Percentiles rank a stretch among this genome's conserved stretches.
phyloP scores from a whole-genome alignment of 139 green algal genomes.

The Coccomyxa sp. region DNA sequence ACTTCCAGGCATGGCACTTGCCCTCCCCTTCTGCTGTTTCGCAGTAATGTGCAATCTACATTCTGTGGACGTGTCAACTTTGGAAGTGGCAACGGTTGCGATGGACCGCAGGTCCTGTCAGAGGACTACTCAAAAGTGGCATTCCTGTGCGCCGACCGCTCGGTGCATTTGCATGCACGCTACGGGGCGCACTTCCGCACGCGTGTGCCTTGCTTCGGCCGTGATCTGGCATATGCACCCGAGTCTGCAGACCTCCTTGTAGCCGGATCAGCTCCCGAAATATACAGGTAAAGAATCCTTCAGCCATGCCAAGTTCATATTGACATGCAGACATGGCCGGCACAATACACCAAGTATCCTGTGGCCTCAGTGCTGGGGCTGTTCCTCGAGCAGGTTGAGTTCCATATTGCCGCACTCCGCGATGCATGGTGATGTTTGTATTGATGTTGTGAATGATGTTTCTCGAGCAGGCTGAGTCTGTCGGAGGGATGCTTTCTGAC shows the following conservation, averaged over 20 bases:
- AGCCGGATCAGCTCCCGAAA: constrained; percentile 66
- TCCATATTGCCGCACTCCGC: no score
- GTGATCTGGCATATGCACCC: constrained; percentile 79
- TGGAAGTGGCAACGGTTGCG: neutral
- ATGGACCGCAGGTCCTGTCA: constrained; percentile 62
- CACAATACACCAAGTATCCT: no score
- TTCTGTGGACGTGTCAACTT: neutral
- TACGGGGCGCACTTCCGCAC: constrained; percentile 88
- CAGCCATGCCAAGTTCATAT: neutral
- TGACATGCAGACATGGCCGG: neutral
- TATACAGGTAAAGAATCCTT: constrained; percentile 29
- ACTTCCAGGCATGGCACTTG: constrained; percentile 69
- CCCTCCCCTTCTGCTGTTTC: neutral
- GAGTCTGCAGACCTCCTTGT: constrained; percentile 77
- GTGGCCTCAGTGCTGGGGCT: no score
- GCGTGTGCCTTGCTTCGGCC: constrained; percentile 64
- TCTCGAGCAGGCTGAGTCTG: constrained; percentile 79
- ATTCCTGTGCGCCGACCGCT: constrained; percentile 87
- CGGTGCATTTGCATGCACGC: constrained; percentile 83
- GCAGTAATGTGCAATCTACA: neutral
- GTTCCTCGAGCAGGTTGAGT: constrained; percentile 68
- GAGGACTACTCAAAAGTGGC: constrained; percentile 95
- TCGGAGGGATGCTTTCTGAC: constrained; percentile 84
- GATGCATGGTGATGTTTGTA: no score
- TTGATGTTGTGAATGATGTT: no score